These are phyloP conservation scores for Aspergillus mulundensis DNA, from an alignment of 495 filamentous ascomycete species.

Conservation along the genomic window DNA sequence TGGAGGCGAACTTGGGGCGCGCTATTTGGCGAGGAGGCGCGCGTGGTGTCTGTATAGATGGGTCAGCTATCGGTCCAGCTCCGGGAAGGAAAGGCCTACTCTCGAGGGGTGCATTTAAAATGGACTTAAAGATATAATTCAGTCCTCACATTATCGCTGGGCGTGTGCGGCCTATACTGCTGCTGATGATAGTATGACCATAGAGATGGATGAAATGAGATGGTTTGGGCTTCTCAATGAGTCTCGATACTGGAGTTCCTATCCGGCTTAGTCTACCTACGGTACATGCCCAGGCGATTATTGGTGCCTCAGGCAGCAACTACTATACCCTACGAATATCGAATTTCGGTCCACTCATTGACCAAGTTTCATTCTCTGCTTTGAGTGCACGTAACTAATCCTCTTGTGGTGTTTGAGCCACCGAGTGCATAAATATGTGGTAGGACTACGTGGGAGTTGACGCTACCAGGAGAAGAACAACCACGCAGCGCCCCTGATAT, in stretches of 20 bases:
- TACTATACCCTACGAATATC: too few species aligned
- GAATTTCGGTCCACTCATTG: too few species aligned
- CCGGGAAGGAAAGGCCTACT: neutral
- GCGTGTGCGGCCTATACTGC: neutral
- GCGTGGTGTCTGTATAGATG: constrained; percentile 27
- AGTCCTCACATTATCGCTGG: constrained; percentile 1
- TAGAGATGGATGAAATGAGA: neutral
- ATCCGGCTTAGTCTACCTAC: neutral
- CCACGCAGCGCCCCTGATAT: constrained; percentile 10
- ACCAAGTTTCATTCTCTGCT: too few species aligned
- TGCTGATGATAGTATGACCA: neutral
- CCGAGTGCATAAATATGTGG: neutral
- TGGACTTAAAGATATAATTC: neutral
- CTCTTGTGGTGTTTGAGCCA: neutral
- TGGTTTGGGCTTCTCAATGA: neutral
- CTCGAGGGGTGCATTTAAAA: constrained; percentile 6
- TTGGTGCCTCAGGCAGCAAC: neutral
- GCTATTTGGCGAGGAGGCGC: constrained; percentile 26
- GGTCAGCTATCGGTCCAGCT: neutral
- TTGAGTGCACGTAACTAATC: too few species aligned
- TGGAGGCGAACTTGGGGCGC: constrained; percentile 39
- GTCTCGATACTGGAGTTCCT: neutral
- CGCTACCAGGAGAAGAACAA: constrained; percentile 3
- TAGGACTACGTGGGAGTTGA: neutral
- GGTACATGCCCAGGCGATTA: too few species aligned